phyloP scores from a whole-genome alignment of 1,284 basidiomycete species.

The Apiotrichum porosum region DNA sequence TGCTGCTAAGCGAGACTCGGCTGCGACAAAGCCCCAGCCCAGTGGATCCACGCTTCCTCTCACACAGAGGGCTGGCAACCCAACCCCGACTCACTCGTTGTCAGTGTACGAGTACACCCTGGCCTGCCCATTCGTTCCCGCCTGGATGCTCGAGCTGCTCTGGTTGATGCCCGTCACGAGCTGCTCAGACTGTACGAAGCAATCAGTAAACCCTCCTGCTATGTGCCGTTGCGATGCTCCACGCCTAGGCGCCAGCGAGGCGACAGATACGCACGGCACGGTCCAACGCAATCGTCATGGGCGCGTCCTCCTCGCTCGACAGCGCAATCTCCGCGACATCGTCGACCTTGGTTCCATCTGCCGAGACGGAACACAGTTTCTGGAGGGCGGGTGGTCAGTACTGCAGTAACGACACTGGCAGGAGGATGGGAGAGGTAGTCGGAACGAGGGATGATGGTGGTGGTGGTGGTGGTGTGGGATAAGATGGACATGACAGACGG shows the following conservation, averaged over 20 bases:
- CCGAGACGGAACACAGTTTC: conserved; percentile 60
- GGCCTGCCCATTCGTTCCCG: conserved; percentile 74
- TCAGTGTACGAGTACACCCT: conserved; percentile 63
- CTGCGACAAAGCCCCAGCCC: not conserved
- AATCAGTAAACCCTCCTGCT: not conserved
- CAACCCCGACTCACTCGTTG: conserved; percentile 51
- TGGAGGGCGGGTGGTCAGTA: conserved; percentile 2
- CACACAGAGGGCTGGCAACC: too few species aligned
- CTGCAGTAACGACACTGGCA: too few species aligned
- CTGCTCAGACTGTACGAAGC: conserved; percentile 49
- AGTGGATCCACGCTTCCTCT: too few species aligned
- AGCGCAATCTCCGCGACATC: conserved; percentile 67
- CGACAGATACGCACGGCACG: conserved; percentile 52
- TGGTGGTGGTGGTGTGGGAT: not conserved
- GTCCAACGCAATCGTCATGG: conserved; percentile 82
- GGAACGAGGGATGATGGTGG: too few species aligned
- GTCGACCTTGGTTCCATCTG: conserved; percentile 57
- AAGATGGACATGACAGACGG: too few species aligned
- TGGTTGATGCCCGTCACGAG: conserved; percentile 77
- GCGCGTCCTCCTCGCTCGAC: conserved; percentile 75
- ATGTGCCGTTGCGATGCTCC: too few species aligned
- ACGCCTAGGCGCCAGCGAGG: conserved; percentile 1
- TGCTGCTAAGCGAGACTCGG: not conserved
- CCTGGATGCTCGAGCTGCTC: conserved; percentile 57
- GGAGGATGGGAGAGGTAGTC: too few species aligned